Conservation (phyloP, 2,329 filamentous ascomycete genomes). For the Orbilia oligospora region DNA sequence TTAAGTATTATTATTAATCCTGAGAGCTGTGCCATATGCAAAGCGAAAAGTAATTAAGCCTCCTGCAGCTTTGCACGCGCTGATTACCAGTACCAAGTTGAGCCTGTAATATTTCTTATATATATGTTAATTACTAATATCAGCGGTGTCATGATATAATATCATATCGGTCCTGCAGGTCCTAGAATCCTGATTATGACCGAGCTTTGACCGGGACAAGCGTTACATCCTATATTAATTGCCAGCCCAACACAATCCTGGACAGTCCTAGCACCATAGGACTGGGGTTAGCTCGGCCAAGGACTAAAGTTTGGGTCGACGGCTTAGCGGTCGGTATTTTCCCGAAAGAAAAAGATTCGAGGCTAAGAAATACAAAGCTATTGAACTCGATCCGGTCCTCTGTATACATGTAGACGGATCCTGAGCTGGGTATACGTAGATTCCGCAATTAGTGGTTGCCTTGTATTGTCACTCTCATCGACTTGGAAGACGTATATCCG, state of each 20-base stretch:
- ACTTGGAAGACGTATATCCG: slow-evolving; percentile 1
- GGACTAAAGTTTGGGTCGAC: neutral
- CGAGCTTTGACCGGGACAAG: neutral
- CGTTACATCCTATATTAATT: neutral
- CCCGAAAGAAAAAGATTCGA: neutral
- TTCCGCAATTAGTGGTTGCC: slow-evolving; percentile 27
- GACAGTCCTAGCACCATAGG: too few species aligned
- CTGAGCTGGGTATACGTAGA: neutral
- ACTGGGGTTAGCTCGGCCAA: too few species aligned
- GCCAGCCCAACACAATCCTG: neutral
- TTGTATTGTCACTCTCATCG: slow-evolving; percentile 9
- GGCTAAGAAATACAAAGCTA: neutral
- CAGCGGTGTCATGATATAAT: neutral
- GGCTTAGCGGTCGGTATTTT: neutral
- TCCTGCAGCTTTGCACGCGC: too few species aligned
- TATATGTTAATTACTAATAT: neutral
- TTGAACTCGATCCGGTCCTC: neutral
- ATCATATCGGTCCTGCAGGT: neutral
- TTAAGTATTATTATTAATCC: too few species aligned
- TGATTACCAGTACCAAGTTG: neutral
- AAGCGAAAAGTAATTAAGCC: neutral
- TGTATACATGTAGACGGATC: neutral
- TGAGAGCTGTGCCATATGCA: neutral
- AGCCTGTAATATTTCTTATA: neutral
- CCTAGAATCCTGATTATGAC: too few species aligned